Evolutionary conservation across 2,329 filamentous ascomycete species (phyloP).

Genomic region (Sporothrix humicola): DNA sequence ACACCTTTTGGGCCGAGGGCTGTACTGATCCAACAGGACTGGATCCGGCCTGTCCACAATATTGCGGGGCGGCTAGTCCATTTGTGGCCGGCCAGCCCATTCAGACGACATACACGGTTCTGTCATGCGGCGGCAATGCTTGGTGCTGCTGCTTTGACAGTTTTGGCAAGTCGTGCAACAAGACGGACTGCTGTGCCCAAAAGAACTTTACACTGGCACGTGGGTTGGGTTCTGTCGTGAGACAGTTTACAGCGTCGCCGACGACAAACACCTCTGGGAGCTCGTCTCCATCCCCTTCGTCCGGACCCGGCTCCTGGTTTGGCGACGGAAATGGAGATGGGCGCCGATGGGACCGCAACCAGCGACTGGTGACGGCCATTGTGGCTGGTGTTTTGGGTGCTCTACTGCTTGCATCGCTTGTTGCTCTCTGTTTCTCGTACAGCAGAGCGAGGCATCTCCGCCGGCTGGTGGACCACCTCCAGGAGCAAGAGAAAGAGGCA

Average conservation of each 20-base stretch:
- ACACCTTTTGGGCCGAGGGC: conserved; percentile 38
- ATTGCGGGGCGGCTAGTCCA: conserved; percentile 37
- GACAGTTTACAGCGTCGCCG: conserved; percentile 34
- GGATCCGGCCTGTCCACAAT: conserved; percentile 38
- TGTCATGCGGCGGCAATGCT: conserved; percentile 34
- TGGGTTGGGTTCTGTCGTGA: conserved; percentile 35
- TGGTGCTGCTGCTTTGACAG: conserved; percentile 40
- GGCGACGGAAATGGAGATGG: background rate
- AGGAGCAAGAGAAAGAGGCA: conserved; percentile 20
- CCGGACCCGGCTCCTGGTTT: background rate
- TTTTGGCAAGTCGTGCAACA: conserved; percentile 36
- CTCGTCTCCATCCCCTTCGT: background rate
- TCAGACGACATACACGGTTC: conserved; percentile 37
- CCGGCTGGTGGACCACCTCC: conserved; percentile 34
- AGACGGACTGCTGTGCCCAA: conserved; percentile 37
- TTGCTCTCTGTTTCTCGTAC: conserved; percentile 36
- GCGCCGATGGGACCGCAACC: background rate
- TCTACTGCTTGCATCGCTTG: conserved; percentile 34
- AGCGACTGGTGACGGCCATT: conserved; percentile 33
- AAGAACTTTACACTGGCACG: conserved; percentile 37
- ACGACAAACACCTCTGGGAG: background rate
- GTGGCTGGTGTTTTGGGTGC: conserved; percentile 35
- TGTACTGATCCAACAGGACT: conserved; percentile 38
- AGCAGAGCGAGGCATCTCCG: conserved; percentile 34
- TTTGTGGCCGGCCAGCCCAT: conserved; percentile 33